phyloP scores from a whole-genome alignment of 164 flowering plant species.

The Nelumbo lutea region DNA sequence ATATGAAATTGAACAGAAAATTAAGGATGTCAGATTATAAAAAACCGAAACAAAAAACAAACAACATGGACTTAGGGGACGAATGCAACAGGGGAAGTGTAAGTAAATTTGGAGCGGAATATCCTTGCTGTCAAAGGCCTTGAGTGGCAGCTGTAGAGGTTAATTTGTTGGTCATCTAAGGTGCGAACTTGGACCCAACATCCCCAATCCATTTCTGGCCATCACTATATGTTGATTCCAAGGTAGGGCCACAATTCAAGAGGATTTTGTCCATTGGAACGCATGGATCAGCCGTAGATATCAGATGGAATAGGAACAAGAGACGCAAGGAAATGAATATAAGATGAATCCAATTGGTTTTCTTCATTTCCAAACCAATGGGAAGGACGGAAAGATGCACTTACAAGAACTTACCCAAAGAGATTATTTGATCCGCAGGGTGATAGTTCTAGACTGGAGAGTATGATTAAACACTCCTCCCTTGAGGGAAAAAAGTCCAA shows the following conservation, averaged over 20 bases:
- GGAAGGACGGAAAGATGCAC: no score
- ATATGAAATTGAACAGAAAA: no score
- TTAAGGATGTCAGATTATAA: no score
- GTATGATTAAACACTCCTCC: no score
- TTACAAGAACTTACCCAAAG: no score
- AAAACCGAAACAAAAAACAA: conserved; percentile 16
- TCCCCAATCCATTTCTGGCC: conserved; percentile 69
- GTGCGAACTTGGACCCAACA: conserved; percentile 45
- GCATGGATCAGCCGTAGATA: conserved; percentile 18
- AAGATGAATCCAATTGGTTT: conserved; percentile 1
- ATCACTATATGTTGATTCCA: conserved; percentile 37
- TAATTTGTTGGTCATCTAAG: background rate
- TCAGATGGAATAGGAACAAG: background rate
- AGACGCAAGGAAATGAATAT: conserved; percentile 3
- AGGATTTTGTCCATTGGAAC: background rate
- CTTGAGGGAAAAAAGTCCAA: no score
- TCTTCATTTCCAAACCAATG: background rate
- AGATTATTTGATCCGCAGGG: no score
- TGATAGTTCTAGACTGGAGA: no score
- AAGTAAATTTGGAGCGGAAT: conserved; percentile 56
- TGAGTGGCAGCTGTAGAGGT: conserved; percentile 35
- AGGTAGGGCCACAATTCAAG: background rate
- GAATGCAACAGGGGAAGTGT: conserved; percentile 59
- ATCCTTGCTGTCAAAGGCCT: conserved; percentile 65
- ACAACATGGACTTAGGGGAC: conserved; percentile 67